Percentiles rank a stretch among this genome's conserved stretches.
These are phyloP conservation scores for Capronia epimyces DNA, from an alignment of 2,329 filamentous ascomycete genomes.

Conservation along the genomic window DNA sequence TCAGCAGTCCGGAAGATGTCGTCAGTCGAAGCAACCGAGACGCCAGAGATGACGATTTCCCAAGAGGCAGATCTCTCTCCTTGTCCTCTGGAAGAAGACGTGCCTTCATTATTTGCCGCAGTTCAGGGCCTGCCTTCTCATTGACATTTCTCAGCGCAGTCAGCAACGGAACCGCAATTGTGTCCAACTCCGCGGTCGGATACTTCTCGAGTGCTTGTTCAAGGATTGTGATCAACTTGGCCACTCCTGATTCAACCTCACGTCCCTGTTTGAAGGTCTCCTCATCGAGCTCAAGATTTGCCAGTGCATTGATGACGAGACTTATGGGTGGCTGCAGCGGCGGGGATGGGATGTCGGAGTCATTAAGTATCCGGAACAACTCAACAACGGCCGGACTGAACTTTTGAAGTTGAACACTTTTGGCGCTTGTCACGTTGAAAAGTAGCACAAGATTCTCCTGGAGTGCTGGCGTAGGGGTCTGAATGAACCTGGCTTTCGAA, in stretches of 20 bases:
- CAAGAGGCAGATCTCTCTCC: conserved; percentile 72
- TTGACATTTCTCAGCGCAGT: conserved; percentile 68
- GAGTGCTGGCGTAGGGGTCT: conserved; percentile 62
- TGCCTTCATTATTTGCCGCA: conserved; percentile 58
- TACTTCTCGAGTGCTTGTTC: conserved; percentile 61
- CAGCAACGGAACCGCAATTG: conserved; percentile 65
- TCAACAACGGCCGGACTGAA: conserved; percentile 66
- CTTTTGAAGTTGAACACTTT: conserved; percentile 53
- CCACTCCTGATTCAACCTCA: conserved; percentile 55
- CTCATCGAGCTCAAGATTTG: conserved; percentile 63
- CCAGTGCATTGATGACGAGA: conserved; percentile 69
- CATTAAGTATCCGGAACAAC: conserved; percentile 64
- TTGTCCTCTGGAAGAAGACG: conserved; percentile 68
- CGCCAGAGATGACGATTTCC: conserved; percentile 66
- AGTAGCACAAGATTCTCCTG: conserved; percentile 78
- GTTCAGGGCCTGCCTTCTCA: conserved; percentile 58
- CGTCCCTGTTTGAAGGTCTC: conserved; percentile 52
- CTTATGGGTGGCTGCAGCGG: conserved; percentile 69
- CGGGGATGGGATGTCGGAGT: conserved; percentile 55
- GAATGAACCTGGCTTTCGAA: conserved; percentile 48
- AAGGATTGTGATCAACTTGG: conserved; percentile 65
- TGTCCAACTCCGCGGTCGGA: conserved; percentile 64
- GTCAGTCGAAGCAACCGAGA: conserved; percentile 72
- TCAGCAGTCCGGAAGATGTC: conserved; percentile 64
- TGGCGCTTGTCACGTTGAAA: conserved; percentile 79